Evolutionary conservation across 306 rosid species (phyloP).

Genomic region (Hippophae tibetana): DNA sequence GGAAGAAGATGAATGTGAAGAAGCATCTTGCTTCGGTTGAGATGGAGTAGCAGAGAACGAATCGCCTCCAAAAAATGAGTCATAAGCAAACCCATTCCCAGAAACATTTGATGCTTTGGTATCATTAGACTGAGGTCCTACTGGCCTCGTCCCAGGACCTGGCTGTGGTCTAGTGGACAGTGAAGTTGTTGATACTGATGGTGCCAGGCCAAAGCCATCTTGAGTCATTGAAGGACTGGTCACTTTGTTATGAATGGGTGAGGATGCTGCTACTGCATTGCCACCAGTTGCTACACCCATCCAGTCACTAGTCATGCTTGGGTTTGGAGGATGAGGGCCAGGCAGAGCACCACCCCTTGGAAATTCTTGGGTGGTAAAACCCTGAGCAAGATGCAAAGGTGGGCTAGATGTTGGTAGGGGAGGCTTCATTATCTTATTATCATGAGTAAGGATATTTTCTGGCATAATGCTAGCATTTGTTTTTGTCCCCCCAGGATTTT

Average conservation of each 20-base stretch:
- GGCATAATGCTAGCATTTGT: slow-evolving; percentile 25
- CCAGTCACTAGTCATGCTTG: slow-evolving; percentile 38
- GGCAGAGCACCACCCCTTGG: slow-evolving; percentile 28
- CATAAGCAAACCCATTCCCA: slow-evolving; percentile 55
- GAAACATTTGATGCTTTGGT: slow-evolving; percentile 35
- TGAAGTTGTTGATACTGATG: slow-evolving; percentile 43
- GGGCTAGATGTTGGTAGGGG: slow-evolving; percentile 33
- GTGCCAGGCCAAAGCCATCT: slow-evolving; percentile 48
- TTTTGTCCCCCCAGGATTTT: slow-evolving; percentile 39
- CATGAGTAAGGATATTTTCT: slow-evolving; percentile 15
- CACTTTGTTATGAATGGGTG: slow-evolving; percentile 37
- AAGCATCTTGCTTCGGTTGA: slow-evolving; percentile 44
- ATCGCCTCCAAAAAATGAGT: slow-evolving; percentile 65
- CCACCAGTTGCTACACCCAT: slow-evolving; percentile 36
- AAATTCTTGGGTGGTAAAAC: slow-evolving; percentile 39
- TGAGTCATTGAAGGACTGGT: slow-evolving; percentile 30
- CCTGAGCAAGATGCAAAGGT: slow-evolving; percentile 27
- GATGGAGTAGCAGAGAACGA: slow-evolving; percentile 50
- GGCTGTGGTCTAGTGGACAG: slow-evolving; percentile 40
- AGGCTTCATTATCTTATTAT: slow-evolving; percentile 26
- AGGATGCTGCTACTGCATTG: slow-evolving; percentile 27
- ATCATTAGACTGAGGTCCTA: slow-evolving; percentile 41
- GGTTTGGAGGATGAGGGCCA: slow-evolving; percentile 31
- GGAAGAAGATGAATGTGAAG: slow-evolving; percentile 36
- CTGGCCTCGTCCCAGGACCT: slow-evolving; percentile 33